Base-by-base conservation (phyloP, 106 monocot genomes). In the Triglochin maritima region DNA sequence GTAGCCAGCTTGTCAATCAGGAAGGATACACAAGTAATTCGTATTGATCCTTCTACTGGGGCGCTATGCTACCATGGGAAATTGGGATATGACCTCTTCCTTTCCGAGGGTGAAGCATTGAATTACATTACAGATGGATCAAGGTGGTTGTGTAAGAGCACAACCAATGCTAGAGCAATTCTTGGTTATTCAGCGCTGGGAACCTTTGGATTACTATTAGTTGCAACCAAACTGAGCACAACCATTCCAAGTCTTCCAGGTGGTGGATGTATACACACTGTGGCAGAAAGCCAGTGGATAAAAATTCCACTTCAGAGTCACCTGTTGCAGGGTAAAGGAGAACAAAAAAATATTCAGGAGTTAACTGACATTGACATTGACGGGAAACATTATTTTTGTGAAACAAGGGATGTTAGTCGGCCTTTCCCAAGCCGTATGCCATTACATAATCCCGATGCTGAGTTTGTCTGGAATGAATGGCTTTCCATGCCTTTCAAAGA, bases 391-490 rank as follows among this genome's bases (percentile, higher is more conserved):
- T 99, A 82, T 71, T 99, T 89, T 67, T 99, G 89, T 72, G 98
- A 92, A 52, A 92, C 84, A 63, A 86, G 92, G 77, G 98, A 99
- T 69, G 84, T 99, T 69, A 99, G 84, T 12, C 75, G 86, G 3
- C 89, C 98, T 4, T 99, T 99, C 74, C 98, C 98, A 42, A 99
- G 98, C 72, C 59, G 57, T 56, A 84, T 74, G 79, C 70, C 74
- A 73, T 70, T 68, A 29, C 74, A 76, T 47, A 79, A 84, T 78
- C 98, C 98, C 45, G 98, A 99, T 86, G 65, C 70, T 49, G 98
- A 99, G 68, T 99, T 99, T 82, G 88, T 99, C 64, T 99, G 98
- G 98, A 99, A 99, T 74, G 75, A 57, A 63, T 99, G 92, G 86
- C 79, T 99, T 63, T 89, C 88, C 11, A 99, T 86, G 67, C 86